Evolutionary conservation across 78 protist genomes (phyloP).

Genomic region (Monosiga brevicollis): DNA sequence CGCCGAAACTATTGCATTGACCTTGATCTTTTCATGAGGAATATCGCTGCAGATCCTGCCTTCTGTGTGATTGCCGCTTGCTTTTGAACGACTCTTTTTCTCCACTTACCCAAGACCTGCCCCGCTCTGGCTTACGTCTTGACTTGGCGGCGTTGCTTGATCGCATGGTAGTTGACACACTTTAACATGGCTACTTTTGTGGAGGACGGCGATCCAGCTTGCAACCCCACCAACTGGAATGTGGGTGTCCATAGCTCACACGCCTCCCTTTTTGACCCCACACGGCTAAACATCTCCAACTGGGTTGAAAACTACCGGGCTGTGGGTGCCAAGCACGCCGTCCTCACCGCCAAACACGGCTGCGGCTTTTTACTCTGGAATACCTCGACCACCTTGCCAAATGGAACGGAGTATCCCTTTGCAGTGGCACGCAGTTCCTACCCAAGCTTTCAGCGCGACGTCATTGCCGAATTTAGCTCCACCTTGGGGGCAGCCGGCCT

Average conservation of each 20-base stretch:
- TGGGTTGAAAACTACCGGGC: neutral
- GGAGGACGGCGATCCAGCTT: constrained; percentile 6
- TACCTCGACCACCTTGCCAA: neutral
- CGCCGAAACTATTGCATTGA: too few species aligned
- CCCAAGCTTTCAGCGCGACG: neutral
- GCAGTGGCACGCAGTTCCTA: neutral
- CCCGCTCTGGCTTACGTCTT: too few species aligned
- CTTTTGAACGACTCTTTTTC: too few species aligned
- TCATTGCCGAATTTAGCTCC: neutral
- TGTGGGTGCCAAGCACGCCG: neutral
- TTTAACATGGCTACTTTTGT: constrained; percentile 8
- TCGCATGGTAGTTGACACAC: too few species aligned
- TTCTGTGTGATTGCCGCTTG: too few species aligned
- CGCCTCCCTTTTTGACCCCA: neutral
- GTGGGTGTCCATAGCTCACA: neutral
- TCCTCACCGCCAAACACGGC: neutral
- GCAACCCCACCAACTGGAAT: constrained; percentile 3
- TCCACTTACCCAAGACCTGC: too few species aligned
- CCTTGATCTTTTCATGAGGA: too few species aligned
- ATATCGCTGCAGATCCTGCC: too few species aligned
- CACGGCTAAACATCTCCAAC: neutral
- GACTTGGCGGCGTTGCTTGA: too few species aligned
- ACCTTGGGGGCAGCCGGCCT: neutral
- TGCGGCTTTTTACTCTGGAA: neutral
- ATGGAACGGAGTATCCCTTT: neutral